These are phyloP conservation scores for Lathyrus oleraceus DNA, from an alignment of 306 rosid species.

Conservation along the genomic window DNA sequence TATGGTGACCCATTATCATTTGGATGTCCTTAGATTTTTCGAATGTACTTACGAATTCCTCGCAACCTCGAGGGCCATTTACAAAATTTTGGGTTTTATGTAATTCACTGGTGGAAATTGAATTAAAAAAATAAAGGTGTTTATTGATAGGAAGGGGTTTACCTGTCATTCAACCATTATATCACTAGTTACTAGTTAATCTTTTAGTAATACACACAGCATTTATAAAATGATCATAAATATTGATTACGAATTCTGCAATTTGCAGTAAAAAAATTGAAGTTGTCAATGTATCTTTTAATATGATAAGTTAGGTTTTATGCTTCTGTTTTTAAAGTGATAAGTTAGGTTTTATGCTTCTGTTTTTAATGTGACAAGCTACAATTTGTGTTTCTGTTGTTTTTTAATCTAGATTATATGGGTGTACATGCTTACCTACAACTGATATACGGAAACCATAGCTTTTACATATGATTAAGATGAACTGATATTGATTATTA, in stretches of 20 bases:
- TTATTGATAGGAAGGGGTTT: not conserved
- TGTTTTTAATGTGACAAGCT: too few species aligned
- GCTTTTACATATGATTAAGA: slow-evolving; percentile 2
- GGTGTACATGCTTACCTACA: not conserved
- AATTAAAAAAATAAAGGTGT: not conserved
- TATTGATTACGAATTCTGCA: slow-evolving; percentile 23
- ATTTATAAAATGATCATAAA: not conserved
- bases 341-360: too few species aligned
- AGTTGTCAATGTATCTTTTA: slow-evolving; percentile 5
- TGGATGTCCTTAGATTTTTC: not conserved
- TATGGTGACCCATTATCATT: slow-evolving; percentile 7
- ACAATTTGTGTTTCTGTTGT: not conserved
- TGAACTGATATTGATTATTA: slow-evolving; percentile 23
- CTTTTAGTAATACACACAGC: not conserved
- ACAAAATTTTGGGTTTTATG: not conserved
- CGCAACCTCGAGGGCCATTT: not conserved
- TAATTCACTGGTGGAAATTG: not conserved
- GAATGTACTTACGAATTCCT: not conserved
- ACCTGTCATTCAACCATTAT: not conserved
- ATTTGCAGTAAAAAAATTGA: not conserved
- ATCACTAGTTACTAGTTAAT: not conserved
- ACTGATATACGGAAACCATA: not conserved
- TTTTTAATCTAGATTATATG: slow-evolving; percentile 7
- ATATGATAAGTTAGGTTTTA: not conserved
- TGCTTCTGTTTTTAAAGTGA: not conserved